Evolutionary conservation across 2,329 filamentous ascomycete genomes (phyloP).

Genomic region (Exophiala oligosperma): DNA sequence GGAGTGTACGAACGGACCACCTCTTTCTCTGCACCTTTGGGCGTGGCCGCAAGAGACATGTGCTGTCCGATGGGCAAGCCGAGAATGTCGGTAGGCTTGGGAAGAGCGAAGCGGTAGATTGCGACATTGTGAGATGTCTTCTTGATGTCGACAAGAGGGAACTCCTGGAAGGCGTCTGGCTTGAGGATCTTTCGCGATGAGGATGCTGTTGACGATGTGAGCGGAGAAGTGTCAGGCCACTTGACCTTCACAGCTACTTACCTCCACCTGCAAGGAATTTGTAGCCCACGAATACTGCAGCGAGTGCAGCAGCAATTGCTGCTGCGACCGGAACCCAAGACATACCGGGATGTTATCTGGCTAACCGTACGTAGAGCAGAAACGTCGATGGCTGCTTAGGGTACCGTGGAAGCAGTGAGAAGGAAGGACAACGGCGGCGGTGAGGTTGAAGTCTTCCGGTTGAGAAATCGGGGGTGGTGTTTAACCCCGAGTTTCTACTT

Average conservation of each 20-base stretch:
- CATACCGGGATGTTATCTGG: neutral
- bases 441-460: no score
- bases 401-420: no score
- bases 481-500: no score
- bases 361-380: no score
- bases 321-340: slow-evolving; percentile 56
- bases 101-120: slow-evolving; percentile 94
- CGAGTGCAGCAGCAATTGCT: slow-evolving; percentile 68
- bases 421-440: no score
- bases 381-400: no score
- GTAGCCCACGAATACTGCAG: slow-evolving; percentile 65
- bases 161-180: slow-evolving; percentile 84
- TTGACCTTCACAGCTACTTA: neutral
- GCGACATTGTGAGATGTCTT: slow-evolving; percentile 97
- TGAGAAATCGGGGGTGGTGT: no score
- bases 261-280: slow-evolving; percentile 71
- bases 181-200: slow-evolving; percentile 81
- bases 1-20: slow-evolving; percentile 91
- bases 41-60: slow-evolving; percentile 87
- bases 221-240: neutral
- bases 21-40: slow-evolving; percentile 76
- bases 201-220: slow-evolving; percentile 37
- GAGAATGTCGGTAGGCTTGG: slow-evolving; percentile 74
- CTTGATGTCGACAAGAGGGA: slow-evolving; percentile 91
- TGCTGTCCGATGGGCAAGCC: slow-evolving; percentile 98